Percentiles rank a stretch among this genome's conserved stretches.
These are phyloP conservation scores for Schizochytrium sp. DNA, from an alignment of 108 stramenopile species.

Conservation along the genomic window DNA sequence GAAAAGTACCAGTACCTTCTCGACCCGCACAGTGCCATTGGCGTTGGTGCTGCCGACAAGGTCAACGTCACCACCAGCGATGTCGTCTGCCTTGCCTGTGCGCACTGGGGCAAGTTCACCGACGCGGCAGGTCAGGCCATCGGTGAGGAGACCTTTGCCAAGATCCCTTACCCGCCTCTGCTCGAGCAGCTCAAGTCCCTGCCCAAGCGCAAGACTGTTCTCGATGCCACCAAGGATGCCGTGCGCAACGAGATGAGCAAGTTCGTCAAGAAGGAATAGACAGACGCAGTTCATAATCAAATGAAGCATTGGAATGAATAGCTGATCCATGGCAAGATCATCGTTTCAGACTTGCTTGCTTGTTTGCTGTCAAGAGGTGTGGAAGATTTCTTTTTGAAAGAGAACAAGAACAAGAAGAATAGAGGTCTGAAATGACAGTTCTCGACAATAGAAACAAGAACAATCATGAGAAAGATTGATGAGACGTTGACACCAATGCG, in stretches of 20 bases:
- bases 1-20: slow-evolving; percentile 76
- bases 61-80: slow-evolving; percentile 46
- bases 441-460: too few species aligned
- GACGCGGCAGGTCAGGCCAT: slow-evolving; percentile 69
- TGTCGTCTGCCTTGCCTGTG: slow-evolving; percentile 83
- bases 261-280: background rate
- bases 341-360: too few species aligned
- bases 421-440: too few species aligned
- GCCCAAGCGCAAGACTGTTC: background rate
- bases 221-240: background rate
- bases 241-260: background rate
- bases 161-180: background rate
- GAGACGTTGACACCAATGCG: too few species aligned
- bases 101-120: slow-evolving; percentile 92
- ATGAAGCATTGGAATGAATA: too few species aligned
- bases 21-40: slow-evolving; percentile 92
- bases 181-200: background rate
- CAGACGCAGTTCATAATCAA: too few species aligned
- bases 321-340: too few species aligned
- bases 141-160: background rate
- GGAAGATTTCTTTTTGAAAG: too few species aligned
- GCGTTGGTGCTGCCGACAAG: slow-evolving; percentile 68
- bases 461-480: too few species aligned
- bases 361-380: too few species aligned
- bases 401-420: too few species aligned